These are phyloP conservation scores for Phytophthora macrochlamydospora DNA, from an alignment of 352 stramenopile genomes.

Conservation along the genomic window DNA sequence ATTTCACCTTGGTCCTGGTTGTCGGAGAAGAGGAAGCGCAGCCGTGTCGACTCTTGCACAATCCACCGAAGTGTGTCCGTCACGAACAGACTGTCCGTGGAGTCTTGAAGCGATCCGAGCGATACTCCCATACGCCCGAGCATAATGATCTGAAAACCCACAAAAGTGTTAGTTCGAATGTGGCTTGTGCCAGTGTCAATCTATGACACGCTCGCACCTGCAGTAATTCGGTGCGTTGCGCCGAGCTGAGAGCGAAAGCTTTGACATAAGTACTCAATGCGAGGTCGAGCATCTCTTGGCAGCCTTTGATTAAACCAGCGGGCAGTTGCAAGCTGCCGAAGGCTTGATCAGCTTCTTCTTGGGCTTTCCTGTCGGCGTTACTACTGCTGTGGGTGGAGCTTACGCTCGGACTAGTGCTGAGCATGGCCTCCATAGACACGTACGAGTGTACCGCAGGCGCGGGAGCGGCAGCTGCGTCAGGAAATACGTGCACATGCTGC, in stretches of 20 bases:
- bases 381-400: slow-evolving; percentile 22
- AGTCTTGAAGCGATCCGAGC: slow-evolving; percentile 23
- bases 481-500: slow-evolving; percentile 39
- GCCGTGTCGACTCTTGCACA: slow-evolving; percentile 23
- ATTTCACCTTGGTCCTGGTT: slow-evolving; percentile 16
- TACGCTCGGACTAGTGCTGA: slow-evolving; percentile 40
- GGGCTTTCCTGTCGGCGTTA: slow-evolving; percentile 11
- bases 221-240: slow-evolving; percentile 39
- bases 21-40: slow-evolving; percentile 34
- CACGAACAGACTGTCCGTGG: slow-evolving; percentile 10
- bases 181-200: not conserved
- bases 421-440: slow-evolving; percentile 53
- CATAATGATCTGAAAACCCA: slow-evolving; percentile 36
- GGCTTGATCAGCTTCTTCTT: slow-evolving; percentile 21
- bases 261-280: slow-evolving; percentile 40
- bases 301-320: slow-evolving; percentile 25
- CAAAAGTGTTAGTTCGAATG: slow-evolving; percentile 10
- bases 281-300: slow-evolving; percentile 37
- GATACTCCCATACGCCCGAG: slow-evolving; percentile 46
- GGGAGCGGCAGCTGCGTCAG: slow-evolving; percentile 22
- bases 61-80: slow-evolving; percentile 28
- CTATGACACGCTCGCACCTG: slow-evolving; percentile 27
- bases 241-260: slow-evolving; percentile 36
- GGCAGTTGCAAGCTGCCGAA: slow-evolving; percentile 34
- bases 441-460: slow-evolving; percentile 29